Conservation (phyloP, 305 asterid species). For the Andrographis paniculata region DNA sequence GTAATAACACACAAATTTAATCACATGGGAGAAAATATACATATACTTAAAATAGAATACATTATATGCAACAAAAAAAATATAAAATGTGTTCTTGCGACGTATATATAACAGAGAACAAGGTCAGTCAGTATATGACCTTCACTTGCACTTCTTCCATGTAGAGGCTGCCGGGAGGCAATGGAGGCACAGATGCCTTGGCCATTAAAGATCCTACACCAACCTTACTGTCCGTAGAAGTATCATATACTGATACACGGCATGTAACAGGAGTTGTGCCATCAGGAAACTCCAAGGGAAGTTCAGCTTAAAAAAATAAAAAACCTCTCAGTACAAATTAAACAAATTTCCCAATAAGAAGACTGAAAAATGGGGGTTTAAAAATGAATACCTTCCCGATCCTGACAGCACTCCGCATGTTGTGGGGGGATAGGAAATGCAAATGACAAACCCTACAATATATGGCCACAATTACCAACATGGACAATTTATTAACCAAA, state of each 20-base stretch:
- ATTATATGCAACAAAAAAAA: neutral
- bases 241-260: slow-evolving; percentile 78
- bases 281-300: slow-evolving; percentile 92
- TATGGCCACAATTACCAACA: slow-evolving; percentile 10
- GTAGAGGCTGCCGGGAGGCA: slow-evolving; percentile 74
- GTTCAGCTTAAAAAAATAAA: slow-evolving; percentile 47
- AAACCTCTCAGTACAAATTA: slow-evolving; percentile 11
- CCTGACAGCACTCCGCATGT: slow-evolving; percentile 62
- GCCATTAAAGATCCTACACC: slow-evolving; percentile 76
- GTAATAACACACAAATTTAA: too few species aligned
- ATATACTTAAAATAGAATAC: too few species aligned
- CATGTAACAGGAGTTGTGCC: slow-evolving; percentile 95
- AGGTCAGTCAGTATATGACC: slow-evolving; percentile 33
- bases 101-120: neutral
- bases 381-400: slow-evolving; percentile 53
- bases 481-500: neutral
- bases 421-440: slow-evolving; percentile 90
- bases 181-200: slow-evolving; percentile 76
- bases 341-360: slow-evolving; percentile 1
- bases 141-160: slow-evolving; percentile 91
- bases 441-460: slow-evolving; percentile 79
- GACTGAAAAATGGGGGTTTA: slow-evolving; percentile 3
- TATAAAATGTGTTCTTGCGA: neutral
- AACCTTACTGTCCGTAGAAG: slow-evolving; percentile 77
- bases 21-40: too few species aligned